These are phyloP conservation scores for Solidago caesia DNA, from an alignment of 129 eudicot genomes.

Conservation along the genomic window DNA sequence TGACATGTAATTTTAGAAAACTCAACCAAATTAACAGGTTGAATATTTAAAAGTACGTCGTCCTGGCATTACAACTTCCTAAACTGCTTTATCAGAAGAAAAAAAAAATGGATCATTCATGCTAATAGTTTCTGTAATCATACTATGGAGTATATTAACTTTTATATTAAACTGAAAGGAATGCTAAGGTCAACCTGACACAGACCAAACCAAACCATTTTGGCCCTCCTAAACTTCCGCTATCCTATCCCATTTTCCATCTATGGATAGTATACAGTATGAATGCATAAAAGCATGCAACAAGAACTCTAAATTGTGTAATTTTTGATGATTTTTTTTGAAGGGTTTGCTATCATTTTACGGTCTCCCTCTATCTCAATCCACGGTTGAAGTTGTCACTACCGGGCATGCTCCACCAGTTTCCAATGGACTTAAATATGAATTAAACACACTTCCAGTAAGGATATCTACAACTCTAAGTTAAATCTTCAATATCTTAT, in stretches of 20 bases:
- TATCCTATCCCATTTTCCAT: neutral
- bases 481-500: neutral
- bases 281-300: neutral
- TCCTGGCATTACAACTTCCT: too few species aligned
- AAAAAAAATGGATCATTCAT: too few species aligned
- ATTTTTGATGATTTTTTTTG: constrained; percentile 1
- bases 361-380: constrained; percentile 75
- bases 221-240: neutral
- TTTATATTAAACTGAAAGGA: too few species aligned
- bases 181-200: neutral
- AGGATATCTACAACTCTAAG: constrained; percentile 15
- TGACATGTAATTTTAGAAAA: too few species aligned
- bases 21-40: too few species aligned
- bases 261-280: neutral
- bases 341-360: constrained; percentile 85
- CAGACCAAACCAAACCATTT: neutral
- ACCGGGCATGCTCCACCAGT: constrained; percentile 37
- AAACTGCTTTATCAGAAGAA: too few species aligned
- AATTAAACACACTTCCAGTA: constrained; percentile 77
- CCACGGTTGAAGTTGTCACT: constrained; percentile 46
- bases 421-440: constrained; percentile 67
- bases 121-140: neutral
- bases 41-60: too few species aligned
- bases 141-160: neutral
- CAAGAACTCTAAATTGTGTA: constrained; percentile 1